Percentiles rank a stretch among this genome's conserved stretches.
phyloP scores from a whole-genome alignment of 176 grass and related monocot species.

The Raddia guianensis region DNA sequence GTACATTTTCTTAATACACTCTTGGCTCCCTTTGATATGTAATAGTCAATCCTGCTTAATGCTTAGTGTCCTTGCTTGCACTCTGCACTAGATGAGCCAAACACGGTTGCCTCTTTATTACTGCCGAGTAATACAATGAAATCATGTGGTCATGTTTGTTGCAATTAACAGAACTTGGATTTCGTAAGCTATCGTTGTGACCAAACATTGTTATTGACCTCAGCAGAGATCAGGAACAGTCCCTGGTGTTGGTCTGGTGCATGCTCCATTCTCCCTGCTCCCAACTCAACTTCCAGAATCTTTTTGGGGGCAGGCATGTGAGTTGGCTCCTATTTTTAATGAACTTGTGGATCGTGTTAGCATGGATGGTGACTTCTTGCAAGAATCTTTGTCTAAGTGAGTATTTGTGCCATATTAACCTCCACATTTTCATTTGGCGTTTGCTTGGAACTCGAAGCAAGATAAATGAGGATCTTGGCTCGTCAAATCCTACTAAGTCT shows the following conservation, averaged over 20 bases:
- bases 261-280: conserved; percentile 76
- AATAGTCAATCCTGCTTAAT: neutral
- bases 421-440: neutral
- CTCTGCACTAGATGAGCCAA: neutral
- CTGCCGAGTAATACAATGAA: neutral
- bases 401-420: neutral
- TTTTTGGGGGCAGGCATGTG: conserved; percentile 80
- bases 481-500: neutral
- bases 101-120: neutral
- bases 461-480: neutral
- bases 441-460: conserved; percentile 8
- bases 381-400: conserved; percentile 84
- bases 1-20: neutral
- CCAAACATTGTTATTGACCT: neutral
- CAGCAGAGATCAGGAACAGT: conserved; percentile 73
- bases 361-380: conserved; percentile 84
- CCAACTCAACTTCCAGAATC: conserved; percentile 51
- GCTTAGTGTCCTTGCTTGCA: neutral
- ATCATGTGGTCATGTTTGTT: neutral
- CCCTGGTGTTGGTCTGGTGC: conserved; percentile 77
- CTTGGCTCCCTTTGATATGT: neutral
- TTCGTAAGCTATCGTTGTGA: conserved; percentile 5
- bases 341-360: conserved; percentile 85
- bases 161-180: neutral
- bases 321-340: conserved; percentile 83